Conservation (phyloP, 2,329 filamentous ascomycete species). For the Onygena corvina region DNA sequence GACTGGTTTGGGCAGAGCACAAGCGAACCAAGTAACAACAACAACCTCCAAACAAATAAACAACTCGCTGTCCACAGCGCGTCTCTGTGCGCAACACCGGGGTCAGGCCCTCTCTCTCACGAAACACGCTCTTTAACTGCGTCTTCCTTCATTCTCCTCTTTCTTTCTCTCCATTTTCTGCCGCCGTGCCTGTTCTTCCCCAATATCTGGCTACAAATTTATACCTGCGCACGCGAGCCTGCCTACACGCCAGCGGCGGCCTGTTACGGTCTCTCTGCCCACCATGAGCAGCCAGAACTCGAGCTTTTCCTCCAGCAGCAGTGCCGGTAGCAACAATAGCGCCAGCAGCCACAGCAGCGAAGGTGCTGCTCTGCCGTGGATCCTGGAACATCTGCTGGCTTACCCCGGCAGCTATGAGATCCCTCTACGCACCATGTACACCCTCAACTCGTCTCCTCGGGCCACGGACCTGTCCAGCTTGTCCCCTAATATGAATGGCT, state of each 20-base stretch:
- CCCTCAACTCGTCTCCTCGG: slow-evolving; percentile 48
- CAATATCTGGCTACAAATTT: not conserved
- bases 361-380: slow-evolving; percentile 39
- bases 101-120: slow-evolving; percentile 2
- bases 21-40: slow-evolving; percentile 6
- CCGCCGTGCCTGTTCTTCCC: too few species aligned
- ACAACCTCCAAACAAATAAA: slow-evolving; percentile 1
- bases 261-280: not conserved
- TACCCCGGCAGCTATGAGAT: slow-evolving; percentile 54
- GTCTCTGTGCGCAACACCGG: not conserved
- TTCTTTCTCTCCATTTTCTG: not conserved
- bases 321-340: slow-evolving; percentile 23
- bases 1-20: slow-evolving; percentile 3
- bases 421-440: slow-evolving; percentile 56
- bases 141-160: not conserved
- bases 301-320: not conserved
- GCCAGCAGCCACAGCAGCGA: slow-evolving; percentile 15
- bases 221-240: not conserved
- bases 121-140: not conserved
- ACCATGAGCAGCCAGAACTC: slow-evolving; percentile 6
- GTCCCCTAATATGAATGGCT: slow-evolving; percentile 19
- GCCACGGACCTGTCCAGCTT: slow-evolving; percentile 23
- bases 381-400: slow-evolving; percentile 48
- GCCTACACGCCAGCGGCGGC: too few species aligned
- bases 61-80: slow-evolving; percentile 4